Evolutionary conservation across 306 rosid genomes (phyloP).

Genomic region (Acacia crassicarpa): DNA sequence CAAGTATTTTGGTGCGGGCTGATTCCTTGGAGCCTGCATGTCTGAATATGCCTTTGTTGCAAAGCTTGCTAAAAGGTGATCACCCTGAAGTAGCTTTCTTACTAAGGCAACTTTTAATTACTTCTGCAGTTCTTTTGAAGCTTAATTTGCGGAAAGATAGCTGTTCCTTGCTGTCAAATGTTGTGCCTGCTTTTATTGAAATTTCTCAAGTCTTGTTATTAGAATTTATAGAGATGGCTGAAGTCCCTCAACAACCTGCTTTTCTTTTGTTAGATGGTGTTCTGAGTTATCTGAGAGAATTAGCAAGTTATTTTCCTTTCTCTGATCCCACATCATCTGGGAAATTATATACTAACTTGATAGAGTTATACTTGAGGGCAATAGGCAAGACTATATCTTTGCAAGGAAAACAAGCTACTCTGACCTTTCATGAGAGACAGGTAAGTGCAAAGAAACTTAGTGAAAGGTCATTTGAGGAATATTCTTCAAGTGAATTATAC

Average conservation of each 20-base stretch:
- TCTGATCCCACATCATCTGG: slow-evolving; percentile 60
- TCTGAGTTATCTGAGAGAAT: slow-evolving; percentile 68
- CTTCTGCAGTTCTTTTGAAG: slow-evolving; percentile 68
- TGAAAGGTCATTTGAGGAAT: slow-evolving; percentile 46
- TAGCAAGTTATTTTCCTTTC: slow-evolving; percentile 63
- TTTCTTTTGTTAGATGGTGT: slow-evolving; percentile 84
- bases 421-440: slow-evolving; percentile 69
- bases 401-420: slow-evolving; percentile 79
- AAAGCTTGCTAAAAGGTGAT: slow-evolving; percentile 65
- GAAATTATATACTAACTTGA: slow-evolving; percentile 55
- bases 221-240: slow-evolving; percentile 60
- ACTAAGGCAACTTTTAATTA: slow-evolving; percentile 72
- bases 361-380: slow-evolving; percentile 67
- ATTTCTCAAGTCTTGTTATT: slow-evolving; percentile 60
- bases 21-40: slow-evolving; percentile 49
- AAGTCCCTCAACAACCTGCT: slow-evolving; percentile 58
- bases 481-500: slow-evolving; percentile 44
- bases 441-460: slow-evolving; percentile 60
- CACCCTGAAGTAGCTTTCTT: slow-evolving; percentile 59
- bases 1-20: slow-evolving; percentile 46
- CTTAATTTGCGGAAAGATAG: slow-evolving; percentile 53
- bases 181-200: slow-evolving; percentile 50
- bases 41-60: slow-evolving; percentile 58
- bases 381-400: slow-evolving; percentile 74
- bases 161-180: slow-evolving; percentile 45